phyloP scores from a whole-genome alignment of 2,329 filamentous ascomycete species.

The Xylariaceae sp. region DNA sequence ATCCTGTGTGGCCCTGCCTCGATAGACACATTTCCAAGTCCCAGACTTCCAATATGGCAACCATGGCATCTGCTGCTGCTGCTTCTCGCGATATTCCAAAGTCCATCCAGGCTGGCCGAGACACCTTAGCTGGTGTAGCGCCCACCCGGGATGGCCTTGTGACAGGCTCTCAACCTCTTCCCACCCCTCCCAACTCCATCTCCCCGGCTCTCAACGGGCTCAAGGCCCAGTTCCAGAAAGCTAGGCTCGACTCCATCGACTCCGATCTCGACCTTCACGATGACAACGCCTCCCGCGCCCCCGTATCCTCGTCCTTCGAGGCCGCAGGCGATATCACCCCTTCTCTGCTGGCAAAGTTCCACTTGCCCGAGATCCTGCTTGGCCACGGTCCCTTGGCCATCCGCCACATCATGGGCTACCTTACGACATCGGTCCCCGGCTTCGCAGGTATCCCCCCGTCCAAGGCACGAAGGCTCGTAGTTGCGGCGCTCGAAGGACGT shows the following conservation, averaged over 20 bases:
- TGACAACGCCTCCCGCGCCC: slow-evolving; percentile 47
- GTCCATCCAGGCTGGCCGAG: slow-evolving; percentile 56
- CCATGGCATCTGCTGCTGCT: slow-evolving; percentile 63
- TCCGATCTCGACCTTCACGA: slow-evolving; percentile 87
- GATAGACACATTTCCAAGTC: slow-evolving; percentile 48
- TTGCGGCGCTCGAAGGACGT: slow-evolving; percentile 85
- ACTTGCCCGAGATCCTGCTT: slow-evolving; percentile 87
- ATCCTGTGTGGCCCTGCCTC: slow-evolving; percentile 30
- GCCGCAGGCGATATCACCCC: slow-evolving; percentile 81
- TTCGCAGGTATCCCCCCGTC: slow-evolving; percentile 85
- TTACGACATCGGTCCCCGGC: slow-evolving; percentile 89
- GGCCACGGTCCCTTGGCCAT: slow-evolving; percentile 89
- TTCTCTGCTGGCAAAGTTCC: slow-evolving; percentile 79
- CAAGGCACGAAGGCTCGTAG: slow-evolving; percentile 86
- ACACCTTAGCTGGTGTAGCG: slow-evolving; percentile 73
- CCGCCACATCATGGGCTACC: slow-evolving; percentile 89
- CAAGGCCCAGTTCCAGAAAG: slow-evolving; percentile 63
- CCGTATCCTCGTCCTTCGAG: slow-evolving; percentile 58
- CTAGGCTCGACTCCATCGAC: slow-evolving; percentile 65
- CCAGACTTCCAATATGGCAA: slow-evolving; percentile 55
- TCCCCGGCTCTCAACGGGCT: slow-evolving; percentile 82
- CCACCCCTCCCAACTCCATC: slow-evolving; percentile 92
- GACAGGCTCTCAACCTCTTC: slow-evolving; percentile 65
- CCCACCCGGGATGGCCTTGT: slow-evolving; percentile 59
- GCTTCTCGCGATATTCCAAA: slow-evolving; percentile 66